phyloP scores from a whole-genome alignment of 306 rosid species.

The Cotoneaster glaucophyllus region DNA sequence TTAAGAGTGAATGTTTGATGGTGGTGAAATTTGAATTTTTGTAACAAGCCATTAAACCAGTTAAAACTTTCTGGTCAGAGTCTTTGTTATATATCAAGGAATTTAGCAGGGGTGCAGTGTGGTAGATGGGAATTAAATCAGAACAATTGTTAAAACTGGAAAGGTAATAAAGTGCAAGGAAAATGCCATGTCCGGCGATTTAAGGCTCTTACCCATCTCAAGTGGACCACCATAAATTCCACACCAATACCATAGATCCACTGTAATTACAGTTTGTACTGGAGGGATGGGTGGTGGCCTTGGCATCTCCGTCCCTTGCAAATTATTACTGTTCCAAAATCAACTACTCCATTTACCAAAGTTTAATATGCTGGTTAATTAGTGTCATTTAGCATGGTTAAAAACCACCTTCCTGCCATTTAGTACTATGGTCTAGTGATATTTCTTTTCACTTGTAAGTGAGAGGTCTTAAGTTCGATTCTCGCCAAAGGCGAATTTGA shows the following conservation, averaged over 20 bases:
- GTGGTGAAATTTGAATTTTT: no score
- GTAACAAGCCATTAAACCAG: not conserved
- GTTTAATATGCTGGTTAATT: no score
- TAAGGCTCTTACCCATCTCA: not conserved
- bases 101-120: not conserved
- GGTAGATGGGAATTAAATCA: not conserved
- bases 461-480: no score
- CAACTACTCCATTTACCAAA: no score
- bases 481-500: no score
- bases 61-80: not conserved
- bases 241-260: slow-evolving; percentile 1
- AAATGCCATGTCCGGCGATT: not conserved
- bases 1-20: no score
- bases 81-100: not conserved
- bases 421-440: no score
- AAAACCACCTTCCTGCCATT: no score
- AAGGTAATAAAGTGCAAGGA: slow-evolving; percentile 3
- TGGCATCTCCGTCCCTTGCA: not conserved
- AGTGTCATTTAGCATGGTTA: no score
- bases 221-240: slow-evolving; percentile 11
- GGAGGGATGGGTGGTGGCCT: not conserved
- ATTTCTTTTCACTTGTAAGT: no score
- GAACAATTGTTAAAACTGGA: not conserved
- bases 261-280: not conserved
- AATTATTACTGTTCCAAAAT: no score